Base-by-base conservation (phyloP, 2,329 filamentous ascomycete species). In the Volutella citrinella region DNA sequence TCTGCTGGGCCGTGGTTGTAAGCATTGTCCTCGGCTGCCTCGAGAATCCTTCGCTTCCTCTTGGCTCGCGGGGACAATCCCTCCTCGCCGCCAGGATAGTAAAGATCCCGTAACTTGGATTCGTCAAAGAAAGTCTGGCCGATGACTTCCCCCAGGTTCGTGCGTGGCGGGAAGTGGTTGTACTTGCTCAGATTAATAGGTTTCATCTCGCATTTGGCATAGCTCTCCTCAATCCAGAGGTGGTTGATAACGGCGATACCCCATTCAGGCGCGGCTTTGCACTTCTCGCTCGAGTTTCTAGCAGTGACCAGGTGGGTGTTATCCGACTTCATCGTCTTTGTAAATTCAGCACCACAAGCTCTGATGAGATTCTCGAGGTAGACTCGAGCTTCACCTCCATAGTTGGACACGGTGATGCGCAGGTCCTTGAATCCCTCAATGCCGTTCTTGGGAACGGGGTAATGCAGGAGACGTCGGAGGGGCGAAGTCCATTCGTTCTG, bases 231-330 rank as follows among this genome's bases (percentile, higher is more conserved):
- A 27, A 98, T 75, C 93, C 93, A 98, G 1, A 98, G 72, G 57
- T 98, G 93, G 59, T 97, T 98, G 51, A 95, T 70, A 51, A 95
- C 84, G 36, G 88, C 70, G 34, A 97, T 82, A 33, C 84, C 84
- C 93, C 93, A 98, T 63, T 97, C 93, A 42, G 80, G 78, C 1
- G 93, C 93, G 2, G 93, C 93, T 22, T 84, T 82, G 59, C 87
- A 96, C 63, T 98, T 98, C 56, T 97, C 93, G 54, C 91, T 94
- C 36, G 80, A 80, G 38, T 83, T 80, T 50, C 95, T 85, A 5
- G 93, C 93, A 1, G 91, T 95, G 52, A 98, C 84, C 1, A 98
- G 76, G 64, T 98, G 93, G 0, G 90, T 97, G 59, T 98, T 97
- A 43, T 96, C 89, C 47, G 85, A 80, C 60, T 88, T 94, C 80